A percentile compares a stretch with the other conserved stretches of the same genome.
These are phyloP conservation scores for Didymella exigua DNA, from an alignment of 2,329 filamentous ascomycete genomes.

Conservation along the genomic window DNA sequence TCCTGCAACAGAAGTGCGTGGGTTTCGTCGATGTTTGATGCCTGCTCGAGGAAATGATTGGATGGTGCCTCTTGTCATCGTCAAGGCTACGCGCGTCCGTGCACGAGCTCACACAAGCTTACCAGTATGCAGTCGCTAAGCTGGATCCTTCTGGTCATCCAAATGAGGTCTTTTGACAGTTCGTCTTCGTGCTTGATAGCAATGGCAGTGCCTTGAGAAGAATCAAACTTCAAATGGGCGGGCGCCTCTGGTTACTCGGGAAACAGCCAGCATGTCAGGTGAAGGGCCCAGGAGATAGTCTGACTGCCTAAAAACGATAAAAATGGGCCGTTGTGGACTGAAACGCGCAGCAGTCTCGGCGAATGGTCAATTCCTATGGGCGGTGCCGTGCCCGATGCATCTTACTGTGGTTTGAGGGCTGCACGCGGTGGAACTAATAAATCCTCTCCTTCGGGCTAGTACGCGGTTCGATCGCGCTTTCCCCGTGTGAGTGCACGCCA, in stretches of 20 bases:
- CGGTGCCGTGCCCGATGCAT: conserved; percentile 15
- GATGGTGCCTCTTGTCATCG: conserved; percentile 6
- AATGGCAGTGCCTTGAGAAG: background rate
- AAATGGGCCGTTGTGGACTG: conserved; percentile 17
- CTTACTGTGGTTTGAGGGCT: conserved; percentile 18
- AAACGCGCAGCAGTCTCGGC: conserved; percentile 18
- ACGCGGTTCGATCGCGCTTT: conserved; percentile 28
- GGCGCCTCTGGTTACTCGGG: conserved; percentile 6
- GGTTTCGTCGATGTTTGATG: conserved; percentile 3
- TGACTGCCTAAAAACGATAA: conserved; percentile 20
- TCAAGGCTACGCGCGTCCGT: conserved; percentile 5
- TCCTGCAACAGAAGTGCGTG: background rate
- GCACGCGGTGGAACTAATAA: conserved; percentile 20
- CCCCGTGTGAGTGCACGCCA: conserved; percentile 23
- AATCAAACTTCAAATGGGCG: background rate
- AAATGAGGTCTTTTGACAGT: too few relatives aligned
- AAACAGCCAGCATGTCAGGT: conserved; percentile 14
- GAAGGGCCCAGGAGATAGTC: conserved; percentile 6
- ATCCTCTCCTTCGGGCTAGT: conserved; percentile 23
- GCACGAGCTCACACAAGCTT: conserved; percentile 5
- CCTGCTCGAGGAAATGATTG: conserved; percentile 1
- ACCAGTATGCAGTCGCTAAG: too few relatives aligned
- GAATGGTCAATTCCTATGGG: conserved; percentile 11
- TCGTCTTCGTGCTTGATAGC: too few relatives aligned
- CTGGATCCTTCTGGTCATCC: too few relatives aligned